phyloP scores from a whole-genome alignment of 495 filamentous ascomycete genomes.

The Xylaria curta region DNA sequence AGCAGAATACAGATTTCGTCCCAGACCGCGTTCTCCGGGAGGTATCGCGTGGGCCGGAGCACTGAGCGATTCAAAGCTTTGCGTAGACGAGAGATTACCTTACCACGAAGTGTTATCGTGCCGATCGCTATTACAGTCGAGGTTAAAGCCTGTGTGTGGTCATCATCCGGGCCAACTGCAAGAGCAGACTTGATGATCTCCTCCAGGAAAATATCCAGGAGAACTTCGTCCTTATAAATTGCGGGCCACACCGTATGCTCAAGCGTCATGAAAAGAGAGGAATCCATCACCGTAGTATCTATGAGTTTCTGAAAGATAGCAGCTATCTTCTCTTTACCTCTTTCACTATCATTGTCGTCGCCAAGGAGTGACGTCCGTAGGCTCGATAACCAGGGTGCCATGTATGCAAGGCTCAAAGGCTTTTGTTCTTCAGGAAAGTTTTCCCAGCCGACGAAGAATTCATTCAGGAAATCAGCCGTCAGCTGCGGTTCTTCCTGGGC shows the following conservation, averaged over 20 bases:
- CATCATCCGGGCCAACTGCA: conserved; percentile 59
- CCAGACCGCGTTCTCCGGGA: conserved; percentile 70
- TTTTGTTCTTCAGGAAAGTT: conserved; percentile 67
- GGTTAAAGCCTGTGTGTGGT: conserved; percentile 64
- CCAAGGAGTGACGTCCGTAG: conserved; percentile 62
- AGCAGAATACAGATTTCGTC: conserved; percentile 67
- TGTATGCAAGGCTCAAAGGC: conserved; percentile 67
- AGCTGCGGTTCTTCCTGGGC: conserved; percentile 67
- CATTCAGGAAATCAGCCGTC: conserved; percentile 69
- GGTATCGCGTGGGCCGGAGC: conserved; percentile 62
- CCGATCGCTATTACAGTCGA: conserved; percentile 66
- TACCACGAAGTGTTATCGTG: conserved; percentile 66
- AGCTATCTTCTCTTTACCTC: conserved; percentile 65
- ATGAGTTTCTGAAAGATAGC: conserved; percentile 67
- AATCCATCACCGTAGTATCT: conserved; percentile 63
- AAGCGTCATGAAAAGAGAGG: conserved; percentile 60
- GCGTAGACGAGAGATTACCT: conserved; percentile 63
- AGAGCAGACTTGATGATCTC: conserved; percentile 67
- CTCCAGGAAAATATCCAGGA: conserved; percentile 68
- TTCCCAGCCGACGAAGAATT: conserved; percentile 74
- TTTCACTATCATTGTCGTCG: conserved; percentile 64
- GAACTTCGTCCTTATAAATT: conserved; percentile 65
- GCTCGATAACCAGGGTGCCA: conserved; percentile 69
- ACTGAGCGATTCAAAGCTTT: conserved; percentile 70
- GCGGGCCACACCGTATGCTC: conserved; percentile 67